Evolutionary conservation across 2,329 filamentous ascomycete genomes (phyloP).

Genomic region (Blastomyces parvus): DNA sequence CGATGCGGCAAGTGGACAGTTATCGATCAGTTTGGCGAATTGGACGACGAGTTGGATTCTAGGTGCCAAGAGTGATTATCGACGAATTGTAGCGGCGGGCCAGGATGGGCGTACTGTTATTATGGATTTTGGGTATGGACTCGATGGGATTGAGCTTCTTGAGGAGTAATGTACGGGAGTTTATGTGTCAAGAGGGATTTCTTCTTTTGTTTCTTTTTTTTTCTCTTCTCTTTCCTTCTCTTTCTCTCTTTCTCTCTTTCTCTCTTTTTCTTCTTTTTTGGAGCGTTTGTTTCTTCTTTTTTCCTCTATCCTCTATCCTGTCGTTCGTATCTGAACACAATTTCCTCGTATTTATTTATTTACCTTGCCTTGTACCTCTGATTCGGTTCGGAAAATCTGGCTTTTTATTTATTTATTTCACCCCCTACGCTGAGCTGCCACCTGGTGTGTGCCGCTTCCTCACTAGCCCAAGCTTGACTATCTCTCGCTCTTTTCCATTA

Average conservation of each 20-base stretch:
- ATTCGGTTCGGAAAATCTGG: neutral
- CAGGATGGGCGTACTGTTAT: constrained; percentile 89
- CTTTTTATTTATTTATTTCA: too few relatives aligned
- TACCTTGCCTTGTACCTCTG: neutral
- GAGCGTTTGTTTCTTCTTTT: neutral
- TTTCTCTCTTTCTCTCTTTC: too few relatives aligned
- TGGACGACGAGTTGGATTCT: constrained; percentile 98
- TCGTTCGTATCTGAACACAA: neutral
- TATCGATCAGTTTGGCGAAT: constrained; percentile 76
- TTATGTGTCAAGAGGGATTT: neutral
- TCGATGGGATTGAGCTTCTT: constrained; percentile 43
- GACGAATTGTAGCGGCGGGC: constrained; percentile 86
- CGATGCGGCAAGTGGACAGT: constrained; percentile 68
- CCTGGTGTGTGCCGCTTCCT: neutral
- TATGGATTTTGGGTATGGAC: constrained; percentile 70
- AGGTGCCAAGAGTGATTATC: constrained; percentile 90
- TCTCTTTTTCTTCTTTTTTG: too few relatives aligned
- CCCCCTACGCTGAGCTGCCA: neutral
- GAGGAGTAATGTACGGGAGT: constrained; percentile 30
- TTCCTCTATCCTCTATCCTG: neutral
- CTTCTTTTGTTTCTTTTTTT: neutral
- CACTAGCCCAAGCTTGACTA: neutral
- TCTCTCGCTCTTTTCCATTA: neutral
- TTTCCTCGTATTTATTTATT: neutral
- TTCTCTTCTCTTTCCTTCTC: neutral